A percentile compares a stretch with the other conserved stretches of the same genome.
phyloP scores from a whole-genome alignment of 495 filamentous ascomycete genomes.

The Pyrenula massariospora region DNA sequence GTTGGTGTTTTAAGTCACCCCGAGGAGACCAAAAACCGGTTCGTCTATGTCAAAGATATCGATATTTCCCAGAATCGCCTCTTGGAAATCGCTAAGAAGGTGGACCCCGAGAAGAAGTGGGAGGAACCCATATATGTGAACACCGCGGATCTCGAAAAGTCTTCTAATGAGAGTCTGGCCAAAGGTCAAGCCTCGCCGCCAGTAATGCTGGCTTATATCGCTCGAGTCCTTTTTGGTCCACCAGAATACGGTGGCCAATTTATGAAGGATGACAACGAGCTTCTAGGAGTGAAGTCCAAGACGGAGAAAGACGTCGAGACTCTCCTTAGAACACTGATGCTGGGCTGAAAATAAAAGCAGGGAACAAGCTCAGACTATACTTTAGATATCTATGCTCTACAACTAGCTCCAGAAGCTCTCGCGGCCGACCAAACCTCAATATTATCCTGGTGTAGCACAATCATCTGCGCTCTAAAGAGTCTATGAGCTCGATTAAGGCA shows the following conservation, averaged over 20 bases:
- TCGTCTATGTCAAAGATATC: slow-evolving; percentile 14
- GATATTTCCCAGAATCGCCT: slow-evolving; percentile 16
- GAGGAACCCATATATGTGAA: slow-evolving; percentile 15
- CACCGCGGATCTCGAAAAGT: slow-evolving; percentile 29
- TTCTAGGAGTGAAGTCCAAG: slow-evolving; percentile 22
- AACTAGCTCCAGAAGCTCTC: no score
- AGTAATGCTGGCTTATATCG: slow-evolving; percentile 25
- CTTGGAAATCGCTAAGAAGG: slow-evolving; percentile 30
- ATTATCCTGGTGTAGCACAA: no score
- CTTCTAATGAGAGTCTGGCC: slow-evolving; percentile 24
- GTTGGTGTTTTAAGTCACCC: slow-evolving; percentile 16
- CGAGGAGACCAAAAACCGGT: slow-evolving; percentile 18
- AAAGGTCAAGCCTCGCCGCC: slow-evolving; percentile 22
- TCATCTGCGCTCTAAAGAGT: no score
- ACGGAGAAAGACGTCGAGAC: slow-evolving; percentile 13
- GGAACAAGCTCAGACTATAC: no score
- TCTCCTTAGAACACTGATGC: no score
- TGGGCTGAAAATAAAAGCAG: no score
- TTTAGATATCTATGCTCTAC: no score
- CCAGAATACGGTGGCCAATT: slow-evolving; percentile 30
- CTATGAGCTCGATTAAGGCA: no score
- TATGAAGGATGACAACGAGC: slow-evolving; percentile 20
- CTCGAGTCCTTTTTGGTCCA: slow-evolving; percentile 28
- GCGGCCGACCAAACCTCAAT: no score
- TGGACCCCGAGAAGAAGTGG: no score